Evolutionary conservation across 1,284 basidiomycete genomes (phyloP).

Genomic region (Marasmius tenuissimus): DNA sequence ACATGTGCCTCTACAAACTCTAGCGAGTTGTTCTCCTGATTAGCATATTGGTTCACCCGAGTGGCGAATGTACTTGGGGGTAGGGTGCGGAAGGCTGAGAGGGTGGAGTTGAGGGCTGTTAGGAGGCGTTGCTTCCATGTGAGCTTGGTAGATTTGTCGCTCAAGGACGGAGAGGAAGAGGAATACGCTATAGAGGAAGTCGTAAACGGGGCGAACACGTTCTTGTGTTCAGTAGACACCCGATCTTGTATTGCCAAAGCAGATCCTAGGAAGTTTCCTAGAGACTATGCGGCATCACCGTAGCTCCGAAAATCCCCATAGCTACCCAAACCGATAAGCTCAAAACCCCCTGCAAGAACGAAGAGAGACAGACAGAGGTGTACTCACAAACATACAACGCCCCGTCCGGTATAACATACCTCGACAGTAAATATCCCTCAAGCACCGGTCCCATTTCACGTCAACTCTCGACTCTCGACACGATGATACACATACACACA

Average conservation of each 20-base stretch:
- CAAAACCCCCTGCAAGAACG: not conserved
- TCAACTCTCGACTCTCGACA: slow-evolving; percentile 11
- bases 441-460: slow-evolving; percentile 12
- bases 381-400: slow-evolving; percentile 13
- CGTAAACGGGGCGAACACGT: not conserved
- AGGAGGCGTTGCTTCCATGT: too few species aligned
- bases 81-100: slow-evolving; percentile 34
- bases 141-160: slow-evolving; percentile 17
- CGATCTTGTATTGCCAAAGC: slow-evolving; percentile 15
- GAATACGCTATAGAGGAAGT: too few species aligned
- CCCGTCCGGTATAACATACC: slow-evolving; percentile 13
- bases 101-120: slow-evolving; percentile 25
- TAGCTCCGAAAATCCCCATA: slow-evolving; percentile 15
- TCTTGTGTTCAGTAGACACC: not conserved
- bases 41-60: slow-evolving; percentile 26
- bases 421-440: slow-evolving; percentile 14
- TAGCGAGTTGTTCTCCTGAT: slow-evolving; percentile 54
- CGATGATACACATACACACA: slow-evolving; percentile 16
- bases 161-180: slow-evolving; percentile 6
- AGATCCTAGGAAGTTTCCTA: slow-evolving; percentile 16
- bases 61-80: slow-evolving; percentile 27
- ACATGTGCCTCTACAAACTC: slow-evolving; percentile 65
- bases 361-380: not conserved
- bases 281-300: slow-evolving; percentile 15
- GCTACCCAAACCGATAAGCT: slow-evolving; percentile 4